Base-by-base conservation (phyloP, 139 green algal species). In the Volvox africanus region DNA sequence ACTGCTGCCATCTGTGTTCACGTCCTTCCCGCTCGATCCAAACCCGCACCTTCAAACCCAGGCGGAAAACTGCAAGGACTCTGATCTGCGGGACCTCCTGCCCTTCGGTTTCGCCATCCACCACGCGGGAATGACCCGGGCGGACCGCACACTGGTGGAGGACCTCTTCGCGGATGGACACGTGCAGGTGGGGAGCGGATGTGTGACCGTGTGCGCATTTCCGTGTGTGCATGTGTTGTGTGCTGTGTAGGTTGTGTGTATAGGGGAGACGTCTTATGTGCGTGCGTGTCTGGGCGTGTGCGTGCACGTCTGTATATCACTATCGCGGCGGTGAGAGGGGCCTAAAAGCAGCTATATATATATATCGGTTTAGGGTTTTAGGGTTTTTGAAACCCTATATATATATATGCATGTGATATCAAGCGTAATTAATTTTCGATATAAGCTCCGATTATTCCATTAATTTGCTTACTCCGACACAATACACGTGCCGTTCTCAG, bases 111-210 rank as follows among this genome's bases (percentile, higher is more conserved):
- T 99, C 91, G 98, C 95, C 90, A 98, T 99, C 91, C 98, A 99
- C 93, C 98, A 99, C 93, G 98, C 98, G 19, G 98, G 98, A 85
- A 99, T 99, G 98, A 93, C 89, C 11, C 91, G 98, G 24, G 96
- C 94, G 6, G 98, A 99, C 94, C 95, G 98, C 30, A 99, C 97
- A 3, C 95, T 99, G 28, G 98, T 99, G 85, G 98, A 99, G 92
- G 98, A 99, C 77, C 96, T 99, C 68, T 99, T 99, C 94, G 96
- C 96, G 24, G 98, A 99, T 50, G 97, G 97, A 19, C 97, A 99
- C 92, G 96, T 99, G 69, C 95, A 98, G 96, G 97, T 99, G 87
- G 71, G 36, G 67, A 28, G 83, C 2, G 19, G 82, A 2, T 14
- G 61, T 32, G 81, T 9, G 65, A 73, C 21, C 9, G 5, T 55